phyloP scores from a whole-genome alignment of 768 basidiomycete species.

The Suillus americanus region DNA sequence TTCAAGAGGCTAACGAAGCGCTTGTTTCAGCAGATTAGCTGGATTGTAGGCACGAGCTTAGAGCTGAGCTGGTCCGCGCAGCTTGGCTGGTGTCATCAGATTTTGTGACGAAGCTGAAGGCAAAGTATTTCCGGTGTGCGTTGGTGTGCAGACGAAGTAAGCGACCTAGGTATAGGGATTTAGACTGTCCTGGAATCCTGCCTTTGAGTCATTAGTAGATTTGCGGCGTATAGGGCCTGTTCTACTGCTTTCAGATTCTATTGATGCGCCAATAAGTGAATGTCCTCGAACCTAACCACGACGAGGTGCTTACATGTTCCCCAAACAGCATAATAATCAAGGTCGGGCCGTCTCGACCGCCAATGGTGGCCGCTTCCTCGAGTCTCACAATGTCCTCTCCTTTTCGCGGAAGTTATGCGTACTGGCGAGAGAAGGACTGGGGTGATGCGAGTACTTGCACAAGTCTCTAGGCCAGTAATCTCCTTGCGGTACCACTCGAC shows the following conservation, averaged over 20 bases:
- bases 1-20: too few relatives aligned
- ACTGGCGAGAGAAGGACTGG: slow-evolving; percentile 70
- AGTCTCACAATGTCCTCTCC: slow-evolving; percentile 40
- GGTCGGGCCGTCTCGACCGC: slow-evolving; percentile 73
- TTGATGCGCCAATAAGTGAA: slow-evolving; percentile 28
- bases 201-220: slow-evolving; percentile 56
- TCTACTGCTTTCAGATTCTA: slow-evolving; percentile 79
- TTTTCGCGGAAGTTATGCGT: slow-evolving; percentile 36
- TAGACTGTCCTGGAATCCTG: slow-evolving; percentile 70
- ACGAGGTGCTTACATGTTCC: slow-evolving; percentile 54
- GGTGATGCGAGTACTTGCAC: slow-evolving; percentile 74
- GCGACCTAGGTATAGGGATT: slow-evolving; percentile 59
- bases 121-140: slow-evolving; percentile 40
- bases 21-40: too few relatives aligned
- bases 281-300: background rate
- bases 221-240: slow-evolving; percentile 61
- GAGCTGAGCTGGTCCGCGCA: too few relatives aligned
- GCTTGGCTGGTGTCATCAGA: slow-evolving; percentile 38
- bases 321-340: slow-evolving; percentile 77
- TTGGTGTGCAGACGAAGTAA: slow-evolving; percentile 16
- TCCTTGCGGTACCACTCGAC: slow-evolving; percentile 78
- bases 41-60: too few relatives aligned
- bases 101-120: slow-evolving; percentile 36
- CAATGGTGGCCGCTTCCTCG: slow-evolving; percentile 80
- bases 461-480: slow-evolving; percentile 66